Conservation (phyloP, 116 monocot species). For the Iris pallida region DNA sequence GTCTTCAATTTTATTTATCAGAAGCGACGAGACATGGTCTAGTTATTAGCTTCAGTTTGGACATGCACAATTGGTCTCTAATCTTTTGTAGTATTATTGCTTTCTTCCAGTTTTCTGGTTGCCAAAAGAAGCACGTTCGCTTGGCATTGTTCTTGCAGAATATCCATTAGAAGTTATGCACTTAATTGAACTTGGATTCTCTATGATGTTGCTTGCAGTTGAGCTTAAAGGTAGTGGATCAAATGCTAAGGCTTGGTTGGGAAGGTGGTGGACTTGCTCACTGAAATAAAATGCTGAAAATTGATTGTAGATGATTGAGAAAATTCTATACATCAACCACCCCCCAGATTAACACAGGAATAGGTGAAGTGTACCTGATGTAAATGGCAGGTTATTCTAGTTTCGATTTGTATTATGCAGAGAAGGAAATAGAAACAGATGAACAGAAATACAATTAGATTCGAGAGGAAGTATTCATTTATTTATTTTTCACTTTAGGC, state of each 20-base stretch:
- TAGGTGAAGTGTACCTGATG: too few species aligned
- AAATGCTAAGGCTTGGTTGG: conserved; percentile 95
- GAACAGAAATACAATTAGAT: too few species aligned
- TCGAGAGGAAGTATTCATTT: too few species aligned
- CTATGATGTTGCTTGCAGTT: conserved; percentile 40
- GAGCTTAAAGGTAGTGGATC: conserved; percentile 97
- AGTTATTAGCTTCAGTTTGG: background rate
- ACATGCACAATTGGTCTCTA: background rate
- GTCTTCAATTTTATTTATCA: too few species aligned
- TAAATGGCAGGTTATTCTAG: background rate
- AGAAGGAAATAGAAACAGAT: background rate
- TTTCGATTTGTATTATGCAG: background rate
- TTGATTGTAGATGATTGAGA: conserved; percentile 1
- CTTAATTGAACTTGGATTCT: background rate
- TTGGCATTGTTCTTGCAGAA: background rate
- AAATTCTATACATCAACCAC: background rate
- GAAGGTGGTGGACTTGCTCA: conserved; percentile 78
- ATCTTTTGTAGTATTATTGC: background rate
- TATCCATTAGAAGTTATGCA: background rate
- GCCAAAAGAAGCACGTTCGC: background rate
- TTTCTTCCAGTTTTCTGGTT: background rate
- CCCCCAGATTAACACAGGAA: background rate
- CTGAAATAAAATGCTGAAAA: conserved; percentile 8
- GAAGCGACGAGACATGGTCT: background rate
- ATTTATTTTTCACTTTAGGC: too few species aligned